These are phyloP conservation scores for Rutidosis leptorrhynchoides DNA, from an alignment of 129 eudicot genomes.

Conservation along the genomic window DNA sequence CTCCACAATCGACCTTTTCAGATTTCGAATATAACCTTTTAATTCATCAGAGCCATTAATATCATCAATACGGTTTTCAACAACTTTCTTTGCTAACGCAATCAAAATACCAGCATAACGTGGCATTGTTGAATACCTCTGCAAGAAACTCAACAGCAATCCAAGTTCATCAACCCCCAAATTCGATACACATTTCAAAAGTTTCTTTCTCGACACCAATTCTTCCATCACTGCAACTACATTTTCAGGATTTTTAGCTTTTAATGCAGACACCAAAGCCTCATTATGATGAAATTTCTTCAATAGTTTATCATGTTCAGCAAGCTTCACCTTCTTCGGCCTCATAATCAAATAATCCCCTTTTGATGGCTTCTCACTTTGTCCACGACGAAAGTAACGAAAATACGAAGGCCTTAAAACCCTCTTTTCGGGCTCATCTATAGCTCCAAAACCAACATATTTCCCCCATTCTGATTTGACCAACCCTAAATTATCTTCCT, in stretches of 20 bases:
- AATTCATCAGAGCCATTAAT: slow-evolving; percentile 49
- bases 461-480: slow-evolving; percentile 38
- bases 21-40: slow-evolving; percentile 54
- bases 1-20: slow-evolving; percentile 66
- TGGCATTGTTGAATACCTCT: slow-evolving; percentile 67
- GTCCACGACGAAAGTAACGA: slow-evolving; percentile 82
- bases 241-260: slow-evolving; percentile 61
- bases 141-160: slow-evolving; percentile 60
- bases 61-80: slow-evolving; percentile 70
- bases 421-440: slow-evolving; percentile 40
- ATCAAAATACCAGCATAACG: slow-evolving; percentile 62
- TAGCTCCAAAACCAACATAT: slow-evolving; percentile 34
- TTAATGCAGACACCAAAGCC: slow-evolving; percentile 71
- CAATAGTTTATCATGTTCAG: slow-evolving; percentile 76
- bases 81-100: slow-evolving; percentile 65
- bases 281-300: slow-evolving; percentile 90
- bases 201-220: slow-evolving; percentile 78
- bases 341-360: slow-evolving; percentile 69
- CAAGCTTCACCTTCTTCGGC: slow-evolving; percentile 72
- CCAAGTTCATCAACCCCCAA: slow-evolving; percentile 78
- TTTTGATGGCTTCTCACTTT: slow-evolving; percentile 67
- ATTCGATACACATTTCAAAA: slow-evolving; percentile 62
- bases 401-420: slow-evolving; percentile 67
- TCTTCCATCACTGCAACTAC: slow-evolving; percentile 92
- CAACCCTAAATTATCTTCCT: slow-evolving; percentile 32